Evolutionary conservation across 192 early-diverging fungal species (phyloP).

Genomic region (Coemansia sp.): DNA sequence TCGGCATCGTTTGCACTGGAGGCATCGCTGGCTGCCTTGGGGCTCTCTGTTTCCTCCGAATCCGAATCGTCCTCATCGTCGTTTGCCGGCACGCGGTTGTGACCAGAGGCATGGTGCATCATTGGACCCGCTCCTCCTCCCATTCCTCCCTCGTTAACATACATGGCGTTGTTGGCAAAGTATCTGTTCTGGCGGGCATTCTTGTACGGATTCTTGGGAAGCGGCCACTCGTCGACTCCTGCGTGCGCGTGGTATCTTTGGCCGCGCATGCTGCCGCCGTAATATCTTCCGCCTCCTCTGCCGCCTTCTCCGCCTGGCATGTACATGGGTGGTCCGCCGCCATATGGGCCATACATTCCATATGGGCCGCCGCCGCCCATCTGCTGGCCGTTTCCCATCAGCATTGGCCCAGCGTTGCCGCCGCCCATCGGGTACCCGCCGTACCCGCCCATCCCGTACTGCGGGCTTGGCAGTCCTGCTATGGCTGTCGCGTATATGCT

Average conservation of each 20-base stretch:
- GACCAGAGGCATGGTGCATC: slow-evolving; percentile 20
- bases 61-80: slow-evolving; percentile 17
- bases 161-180: slow-evolving; percentile 17
- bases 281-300: slow-evolving; percentile 8
- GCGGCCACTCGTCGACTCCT: slow-evolving; percentile 38
- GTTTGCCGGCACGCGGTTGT: slow-evolving; percentile 35
- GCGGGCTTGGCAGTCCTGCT: slow-evolving; percentile 22
- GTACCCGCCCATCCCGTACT: slow-evolving; percentile 36
- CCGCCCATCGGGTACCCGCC: slow-evolving; percentile 30
- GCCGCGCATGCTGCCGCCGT: slow-evolving; percentile 29
- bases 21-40: slow-evolving; percentile 1
- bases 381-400: slow-evolving; percentile 16
- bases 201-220: slow-evolving; percentile 43
- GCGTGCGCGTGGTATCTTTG: slow-evolving; percentile 44
- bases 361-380: slow-evolving; percentile 14
- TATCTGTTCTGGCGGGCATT: slow-evolving; percentile 24
- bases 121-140: not conserved
- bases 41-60: slow-evolving; percentile 17
- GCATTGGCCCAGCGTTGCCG: slow-evolving; percentile 18
- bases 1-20: not conserved
- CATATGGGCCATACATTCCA: slow-evolving; percentile 22
- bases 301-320: slow-evolving; percentile 16
- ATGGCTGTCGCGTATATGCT: slow-evolving; percentile 8
- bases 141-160: slow-evolving; percentile 10
- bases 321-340: slow-evolving; percentile 24